Conservation (phyloP, 2,329 filamentous ascomycete species). For the Chlorencoelia australis region DNA sequence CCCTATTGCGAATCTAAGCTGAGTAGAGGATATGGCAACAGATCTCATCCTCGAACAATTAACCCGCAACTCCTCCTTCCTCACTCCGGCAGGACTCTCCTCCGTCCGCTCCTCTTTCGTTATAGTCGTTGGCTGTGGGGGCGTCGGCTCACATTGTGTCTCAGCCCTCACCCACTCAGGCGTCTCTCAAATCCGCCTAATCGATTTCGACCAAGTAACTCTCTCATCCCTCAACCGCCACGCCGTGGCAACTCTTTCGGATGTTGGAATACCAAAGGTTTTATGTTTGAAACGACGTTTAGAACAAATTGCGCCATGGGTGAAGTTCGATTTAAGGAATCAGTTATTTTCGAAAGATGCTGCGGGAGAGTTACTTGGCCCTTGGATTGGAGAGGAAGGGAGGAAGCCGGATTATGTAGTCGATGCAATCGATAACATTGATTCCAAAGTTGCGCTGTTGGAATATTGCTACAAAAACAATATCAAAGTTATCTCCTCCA, state of each 20-base stretch:
- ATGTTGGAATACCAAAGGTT: conserved; percentile 90
- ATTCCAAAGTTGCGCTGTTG: conserved; percentile 85
- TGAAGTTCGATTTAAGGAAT: conserved; percentile 74
- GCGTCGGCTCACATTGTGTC: conserved; percentile 86
- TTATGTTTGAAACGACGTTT: conserved; percentile 70
- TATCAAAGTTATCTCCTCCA: conserved; percentile 80
- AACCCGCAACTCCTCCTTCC: conserved; percentile 83
- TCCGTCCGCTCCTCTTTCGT: conserved; percentile 77
- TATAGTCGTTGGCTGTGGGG: conserved; percentile 84
- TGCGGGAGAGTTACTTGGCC: conserved; percentile 56
- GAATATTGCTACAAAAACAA: conserved; percentile 74
- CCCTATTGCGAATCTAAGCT: not conserved
- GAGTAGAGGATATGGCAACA: conserved; percentile 22
- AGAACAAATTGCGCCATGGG: conserved; percentile 85
- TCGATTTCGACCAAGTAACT: conserved; percentile 97
- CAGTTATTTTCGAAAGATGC: conserved; percentile 67
- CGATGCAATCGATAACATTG: conserved; percentile 97
- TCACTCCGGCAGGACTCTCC: conserved; percentile 68
- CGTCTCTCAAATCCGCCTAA: conserved; percentile 73
- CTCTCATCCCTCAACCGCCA: conserved; percentile 92
- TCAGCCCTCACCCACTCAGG: conserved; percentile 82
- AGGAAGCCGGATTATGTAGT: conserved; percentile 77
- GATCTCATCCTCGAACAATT: conserved; percentile 92
- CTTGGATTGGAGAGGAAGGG: conserved; percentile 59
- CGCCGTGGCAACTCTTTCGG: conserved; percentile 83